Conservation (phyloP, 192 early-diverging fungal species). For the Gonapodya prolifera region DNA sequence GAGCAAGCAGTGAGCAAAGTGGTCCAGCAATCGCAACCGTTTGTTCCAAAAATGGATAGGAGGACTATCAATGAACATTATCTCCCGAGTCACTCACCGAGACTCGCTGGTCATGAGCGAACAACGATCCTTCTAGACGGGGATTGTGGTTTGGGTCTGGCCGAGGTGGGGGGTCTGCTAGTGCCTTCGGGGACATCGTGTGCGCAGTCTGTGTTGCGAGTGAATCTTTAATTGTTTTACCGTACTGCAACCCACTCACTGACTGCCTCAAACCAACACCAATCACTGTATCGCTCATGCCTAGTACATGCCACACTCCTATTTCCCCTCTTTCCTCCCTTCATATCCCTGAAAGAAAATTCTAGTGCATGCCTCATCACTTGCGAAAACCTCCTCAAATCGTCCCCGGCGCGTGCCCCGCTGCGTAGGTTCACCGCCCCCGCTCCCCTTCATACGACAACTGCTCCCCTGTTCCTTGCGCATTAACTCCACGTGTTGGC, state of each 20-base stretch:
- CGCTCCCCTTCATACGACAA: neutral
- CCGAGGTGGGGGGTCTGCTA: neutral
- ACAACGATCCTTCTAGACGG: neutral
- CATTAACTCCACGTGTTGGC: no score
- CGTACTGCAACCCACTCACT: no score
- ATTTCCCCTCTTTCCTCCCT: no score
- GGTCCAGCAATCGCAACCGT: neutral
- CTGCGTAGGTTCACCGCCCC: neutral
- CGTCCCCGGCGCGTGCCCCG: neutral
- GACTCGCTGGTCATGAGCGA: neutral
- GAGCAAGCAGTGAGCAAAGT: slow-evolving; percentile 20
- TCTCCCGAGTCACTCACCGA: neutral
- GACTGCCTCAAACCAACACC: no score
- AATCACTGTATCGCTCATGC: no score
- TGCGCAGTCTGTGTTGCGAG: no score
- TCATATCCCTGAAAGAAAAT: no score
- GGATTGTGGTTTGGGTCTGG: neutral
- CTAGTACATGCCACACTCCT: no score
- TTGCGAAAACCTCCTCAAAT: no score
- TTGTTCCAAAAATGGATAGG: neutral
- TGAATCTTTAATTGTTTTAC: no score
- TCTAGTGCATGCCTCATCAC: no score
- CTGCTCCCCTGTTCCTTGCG: neutral
- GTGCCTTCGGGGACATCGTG: no score
- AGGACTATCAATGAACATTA: neutral